phyloP scores from a whole-genome alignment of 371 early-diverging fungal genomes.

The Rhizopus arrhizus region DNA sequence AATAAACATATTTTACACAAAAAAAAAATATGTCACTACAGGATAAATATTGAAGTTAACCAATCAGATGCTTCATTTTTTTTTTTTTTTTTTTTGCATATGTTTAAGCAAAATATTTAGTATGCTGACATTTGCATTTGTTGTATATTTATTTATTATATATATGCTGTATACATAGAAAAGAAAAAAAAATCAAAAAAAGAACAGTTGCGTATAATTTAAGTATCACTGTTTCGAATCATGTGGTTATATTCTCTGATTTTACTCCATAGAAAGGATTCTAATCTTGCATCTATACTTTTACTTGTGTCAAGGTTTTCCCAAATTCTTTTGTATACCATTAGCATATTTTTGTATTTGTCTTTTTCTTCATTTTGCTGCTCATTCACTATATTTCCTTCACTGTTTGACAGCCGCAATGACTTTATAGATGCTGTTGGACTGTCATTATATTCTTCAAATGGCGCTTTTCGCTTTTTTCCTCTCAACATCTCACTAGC shows the following conservation, averaged over 20 bases:
- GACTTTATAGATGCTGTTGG: background rate
- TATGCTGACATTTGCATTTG: too few species aligned
- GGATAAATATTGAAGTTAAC: too few species aligned
- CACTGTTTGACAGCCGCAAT: background rate
- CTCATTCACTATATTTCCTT: background rate
- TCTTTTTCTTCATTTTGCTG: background rate
- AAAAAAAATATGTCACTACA: too few species aligned
- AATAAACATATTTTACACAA: too few species aligned
- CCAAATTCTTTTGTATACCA: slow-evolving; percentile 27
- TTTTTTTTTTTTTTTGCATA: too few species aligned
- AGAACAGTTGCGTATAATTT: background rate
- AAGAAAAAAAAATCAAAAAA: too few species aligned
- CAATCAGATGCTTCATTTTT: too few species aligned
- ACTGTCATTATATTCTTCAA: background rate
- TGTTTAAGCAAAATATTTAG: too few species aligned
- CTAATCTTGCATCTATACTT: slow-evolving; percentile 17
- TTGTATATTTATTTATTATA: too few species aligned
- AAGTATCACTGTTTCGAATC: background rate
- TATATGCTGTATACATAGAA: too few species aligned
- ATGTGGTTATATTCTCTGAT: slow-evolving; percentile 11
- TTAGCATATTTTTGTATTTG: background rate
- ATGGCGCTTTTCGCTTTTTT: background rate
- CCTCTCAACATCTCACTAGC: background rate
- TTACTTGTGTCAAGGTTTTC: slow-evolving; percentile 15
- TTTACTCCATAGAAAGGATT: slow-evolving; percentile 26